phyloP scores from a whole-genome alignment of 1,284 basidiomycete genomes.

The Xerocomus nothofagi region DNA sequence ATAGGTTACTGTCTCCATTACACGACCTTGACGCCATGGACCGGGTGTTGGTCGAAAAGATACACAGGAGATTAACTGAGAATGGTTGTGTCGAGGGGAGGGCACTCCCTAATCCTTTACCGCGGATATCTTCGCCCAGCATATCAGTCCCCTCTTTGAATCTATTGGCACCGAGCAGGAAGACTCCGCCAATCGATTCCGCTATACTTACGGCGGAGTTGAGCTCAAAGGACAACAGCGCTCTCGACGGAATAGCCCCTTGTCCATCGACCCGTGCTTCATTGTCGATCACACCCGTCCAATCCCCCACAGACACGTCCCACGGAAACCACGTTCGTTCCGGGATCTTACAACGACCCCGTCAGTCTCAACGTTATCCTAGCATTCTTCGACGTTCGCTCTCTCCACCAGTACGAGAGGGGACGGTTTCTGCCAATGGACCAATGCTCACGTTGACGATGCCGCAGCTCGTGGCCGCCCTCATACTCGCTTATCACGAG shows the following conservation, averaged over 20 bases:
- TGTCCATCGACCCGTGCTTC: no score
- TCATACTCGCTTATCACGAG: constrained; percentile 32
- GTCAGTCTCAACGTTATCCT: background rate
- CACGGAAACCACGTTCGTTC: constrained; percentile 29
- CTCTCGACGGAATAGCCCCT: background rate
- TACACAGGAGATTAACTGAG: constrained; percentile 23
- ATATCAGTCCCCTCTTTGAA: constrained; percentile 24
- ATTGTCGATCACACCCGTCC: constrained; percentile 2
- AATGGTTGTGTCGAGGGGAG: constrained; percentile 24
- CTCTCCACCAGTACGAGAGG: constrained; percentile 27
- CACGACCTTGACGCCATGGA: constrained; percentile 25
- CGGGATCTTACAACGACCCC: constrained; percentile 7
- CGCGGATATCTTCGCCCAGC: constrained; percentile 26
- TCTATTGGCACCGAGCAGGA: constrained; percentile 16
- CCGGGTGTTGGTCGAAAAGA: constrained; percentile 17
- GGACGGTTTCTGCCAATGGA: background rate
- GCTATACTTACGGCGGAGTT: background rate
- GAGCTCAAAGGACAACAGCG: background rate
- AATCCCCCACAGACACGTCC: constrained; percentile 1
- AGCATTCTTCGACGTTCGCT: constrained; percentile 29
- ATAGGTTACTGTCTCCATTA: background rate
- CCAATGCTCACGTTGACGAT: constrained; percentile 28
- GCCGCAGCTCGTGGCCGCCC: constrained; percentile 34
- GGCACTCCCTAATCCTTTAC: constrained; percentile 19
- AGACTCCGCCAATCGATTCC: constrained; percentile 2